These are phyloP conservation scores for Gynandropsis gynandra DNA, from an alignment of 345 rosid species.

Conservation along the genomic window DNA sequence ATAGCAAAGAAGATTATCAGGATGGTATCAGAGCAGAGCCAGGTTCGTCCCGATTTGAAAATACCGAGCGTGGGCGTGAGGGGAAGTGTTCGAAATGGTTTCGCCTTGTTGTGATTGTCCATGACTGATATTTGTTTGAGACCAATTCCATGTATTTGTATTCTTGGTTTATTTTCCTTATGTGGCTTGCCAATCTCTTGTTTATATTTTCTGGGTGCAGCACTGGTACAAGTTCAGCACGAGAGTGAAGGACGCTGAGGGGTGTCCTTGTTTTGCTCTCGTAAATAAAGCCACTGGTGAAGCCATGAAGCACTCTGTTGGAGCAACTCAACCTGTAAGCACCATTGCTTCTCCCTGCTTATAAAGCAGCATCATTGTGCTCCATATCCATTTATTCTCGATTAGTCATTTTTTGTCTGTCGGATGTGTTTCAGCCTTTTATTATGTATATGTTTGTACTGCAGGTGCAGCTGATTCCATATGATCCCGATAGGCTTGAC, in stretches of 20 bases:
- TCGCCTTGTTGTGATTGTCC: not conserved
- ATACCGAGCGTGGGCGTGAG: too few species aligned
- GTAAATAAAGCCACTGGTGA: slow-evolving; percentile 83
- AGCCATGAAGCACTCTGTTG: slow-evolving; percentile 78
- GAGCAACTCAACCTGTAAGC: slow-evolving; percentile 77
- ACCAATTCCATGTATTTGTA: not conserved
- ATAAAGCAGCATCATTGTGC: too few species aligned
- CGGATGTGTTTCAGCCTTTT: not conserved
- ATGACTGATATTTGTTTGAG: not conserved
- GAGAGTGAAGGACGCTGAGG: slow-evolving; percentile 72
- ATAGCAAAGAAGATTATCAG: too few species aligned
- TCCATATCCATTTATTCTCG: too few species aligned
- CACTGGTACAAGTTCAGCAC: slow-evolving; percentile 83
- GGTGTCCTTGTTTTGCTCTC: slow-evolving; percentile 68
- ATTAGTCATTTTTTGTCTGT: not conserved
- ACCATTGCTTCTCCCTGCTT: not conserved
- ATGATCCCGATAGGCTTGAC: slow-evolving; percentile 54
- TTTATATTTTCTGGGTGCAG: slow-evolving; percentile 33
- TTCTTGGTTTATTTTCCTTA: slow-evolving; percentile 7
- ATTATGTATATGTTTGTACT: slow-evolving; percentile 1
- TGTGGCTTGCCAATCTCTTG: not conserved
- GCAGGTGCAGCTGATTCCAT: slow-evolving; percentile 61
- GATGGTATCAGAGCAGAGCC: too few species aligned
- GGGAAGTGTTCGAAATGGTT: too few species aligned
- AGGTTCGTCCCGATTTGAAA: too few species aligned